These are phyloP conservation scores for Salix brachista DNA, from an alignment of 345 rosid species.

Conservation along the genomic window DNA sequence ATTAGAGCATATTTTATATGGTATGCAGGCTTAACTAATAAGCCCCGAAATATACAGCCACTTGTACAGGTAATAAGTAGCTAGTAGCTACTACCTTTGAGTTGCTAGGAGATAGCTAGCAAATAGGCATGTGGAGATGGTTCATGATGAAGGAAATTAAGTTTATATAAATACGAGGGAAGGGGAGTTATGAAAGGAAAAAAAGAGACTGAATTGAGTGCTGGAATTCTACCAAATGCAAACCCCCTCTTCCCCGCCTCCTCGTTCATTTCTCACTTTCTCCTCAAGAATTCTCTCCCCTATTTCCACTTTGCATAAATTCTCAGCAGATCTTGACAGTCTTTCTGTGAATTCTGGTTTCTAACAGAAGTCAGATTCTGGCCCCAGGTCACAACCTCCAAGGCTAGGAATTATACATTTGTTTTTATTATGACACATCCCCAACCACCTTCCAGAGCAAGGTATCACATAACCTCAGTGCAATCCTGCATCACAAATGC, in stretches of 20 bases:
- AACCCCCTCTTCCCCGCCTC: no score
- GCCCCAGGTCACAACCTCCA: no score
- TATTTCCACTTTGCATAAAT: background rate
- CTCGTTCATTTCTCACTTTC: background rate
- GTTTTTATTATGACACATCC: background rate
- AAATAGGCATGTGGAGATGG: background rate
- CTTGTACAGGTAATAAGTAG: background rate
- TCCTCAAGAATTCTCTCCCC: background rate
- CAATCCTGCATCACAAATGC: background rate
- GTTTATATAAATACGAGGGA: background rate
- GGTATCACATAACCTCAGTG: background rate
- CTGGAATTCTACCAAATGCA: background rate
- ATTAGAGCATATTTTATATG: background rate
- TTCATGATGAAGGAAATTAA: background rate
- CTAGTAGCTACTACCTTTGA: background rate
- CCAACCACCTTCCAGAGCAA: background rate
- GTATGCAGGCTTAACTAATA: background rate
- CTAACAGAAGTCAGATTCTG: background rate
- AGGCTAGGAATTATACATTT: background rate
- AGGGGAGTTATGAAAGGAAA: background rate
- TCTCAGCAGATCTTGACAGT: no score
- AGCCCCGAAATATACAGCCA: background rate
- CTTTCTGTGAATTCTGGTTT: no score
- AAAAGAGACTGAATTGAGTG: background rate
- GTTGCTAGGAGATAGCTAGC: constrained; percentile 1